Conservation (phyloP, 768 basidiomycete species). For the Kwoniella dendrophila region DNA sequence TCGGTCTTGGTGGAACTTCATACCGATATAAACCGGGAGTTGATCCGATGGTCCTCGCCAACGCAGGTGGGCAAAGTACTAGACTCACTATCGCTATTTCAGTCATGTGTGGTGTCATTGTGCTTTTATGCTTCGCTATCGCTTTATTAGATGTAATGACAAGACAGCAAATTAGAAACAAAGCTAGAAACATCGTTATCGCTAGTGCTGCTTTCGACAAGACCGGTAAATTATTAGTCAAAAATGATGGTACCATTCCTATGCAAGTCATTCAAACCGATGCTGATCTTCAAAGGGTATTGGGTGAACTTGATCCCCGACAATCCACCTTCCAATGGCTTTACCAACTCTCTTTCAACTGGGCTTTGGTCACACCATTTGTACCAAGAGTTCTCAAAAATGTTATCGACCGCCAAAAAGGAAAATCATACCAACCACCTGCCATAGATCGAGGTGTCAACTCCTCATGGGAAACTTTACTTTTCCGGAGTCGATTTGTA, state of each 20-base stretch:
- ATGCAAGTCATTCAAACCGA: conserved; percentile 56
- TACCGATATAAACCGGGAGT: conserved; percentile 38
- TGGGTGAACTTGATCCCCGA: conserved; percentile 53
- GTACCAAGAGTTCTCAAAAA: conserved; percentile 47
- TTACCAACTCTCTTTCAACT: conserved; percentile 55
- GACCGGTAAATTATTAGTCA: conserved; percentile 54
- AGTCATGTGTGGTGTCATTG: conserved; percentile 55
- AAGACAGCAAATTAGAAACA: conserved; percentile 37
- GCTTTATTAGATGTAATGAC: conserved; percentile 44
- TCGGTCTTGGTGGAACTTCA: conserved; percentile 55
- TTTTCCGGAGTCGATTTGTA: conserved; percentile 53
- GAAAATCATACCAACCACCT: conserved; percentile 19
- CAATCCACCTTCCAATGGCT: conserved; percentile 57
- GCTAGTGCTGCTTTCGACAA: conserved; percentile 55
- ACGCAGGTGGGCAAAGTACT: conserved; percentile 40
- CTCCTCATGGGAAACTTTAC: conserved; percentile 26
- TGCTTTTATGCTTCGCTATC: conserved; percentile 47
- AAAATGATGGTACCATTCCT: conserved; percentile 55
- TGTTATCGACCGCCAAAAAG: conserved; percentile 34
- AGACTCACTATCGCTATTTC: conserved; percentile 55
- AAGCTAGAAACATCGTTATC: conserved; percentile 53
- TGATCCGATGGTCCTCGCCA: conserved; percentile 25
- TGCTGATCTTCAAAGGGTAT: conserved; percentile 45
- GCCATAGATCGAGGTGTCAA: conserved; percentile 21
- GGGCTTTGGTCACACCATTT: conserved; percentile 53